Evolutionary conservation across 495 filamentous ascomycete species (phyloP), one percentile per base, ranked within the genome.

Genomic region (Choiromyces venosus): DNA sequence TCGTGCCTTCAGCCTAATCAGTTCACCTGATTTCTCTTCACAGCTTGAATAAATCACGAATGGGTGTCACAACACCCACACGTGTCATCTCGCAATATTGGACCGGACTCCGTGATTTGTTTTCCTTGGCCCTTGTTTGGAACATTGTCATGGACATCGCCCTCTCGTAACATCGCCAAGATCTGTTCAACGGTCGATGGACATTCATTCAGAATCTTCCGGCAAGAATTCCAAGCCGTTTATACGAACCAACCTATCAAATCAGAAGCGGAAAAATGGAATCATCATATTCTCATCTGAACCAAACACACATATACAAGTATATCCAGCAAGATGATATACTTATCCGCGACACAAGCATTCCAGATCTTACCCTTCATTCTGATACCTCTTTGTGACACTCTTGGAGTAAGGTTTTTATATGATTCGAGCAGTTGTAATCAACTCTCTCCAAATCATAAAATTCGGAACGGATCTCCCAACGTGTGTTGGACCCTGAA

Each of bases 381-480:
- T 6, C 19, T 7, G 10, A 52, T 8, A n/a, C 21, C 44, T 21
- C 44, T n/a, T n/a, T 3, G 44, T n/a, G 21, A 52, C 6, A 2
- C 44, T 52, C n/a, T 12, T 56, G 46, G 46, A 29, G 46, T 14
- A 33, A 33, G 52, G 52, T 33, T 33, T 18, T 33, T 33, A 33
- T 61, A 33, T 61, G 52, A 61, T 61, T 61, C 52, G 52, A 61
- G 10, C 52, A 29, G 52, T 33, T 61, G 52, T 33, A 61, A 29
- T 33, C 52, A 61, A 25, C 52, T 61, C 52, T 56, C 46, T 61
- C 52, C 52, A 61, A 29, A 61, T 61, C 52, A 61, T 61, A 25
- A 61, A 61, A 33, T 61, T 61, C 12, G 52, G 52, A 61, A 33
- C 52, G 10, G 52, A 61, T 61, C 52, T 61, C 52, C 33, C 25